Evolutionary conservation across 345 rosid genomes (phyloP).

Genomic region (Euclidium syriacum): DNA sequence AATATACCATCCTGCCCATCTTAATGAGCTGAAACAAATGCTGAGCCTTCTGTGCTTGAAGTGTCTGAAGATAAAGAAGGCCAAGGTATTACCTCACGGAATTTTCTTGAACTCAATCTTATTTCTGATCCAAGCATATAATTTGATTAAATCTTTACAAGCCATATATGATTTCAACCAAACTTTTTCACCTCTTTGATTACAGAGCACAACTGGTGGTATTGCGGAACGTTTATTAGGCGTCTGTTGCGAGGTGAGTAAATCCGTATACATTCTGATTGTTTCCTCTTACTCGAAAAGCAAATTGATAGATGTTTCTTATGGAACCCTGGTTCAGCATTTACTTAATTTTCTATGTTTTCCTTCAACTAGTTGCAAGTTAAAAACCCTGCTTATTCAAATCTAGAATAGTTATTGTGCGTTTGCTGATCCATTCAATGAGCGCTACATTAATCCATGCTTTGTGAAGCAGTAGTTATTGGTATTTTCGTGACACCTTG

Average conservation of each 20-base stretch:
- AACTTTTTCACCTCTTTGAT: conserved; percentile 34
- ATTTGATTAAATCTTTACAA: neutral
- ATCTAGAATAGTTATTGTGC: neutral
- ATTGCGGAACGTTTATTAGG: conserved; percentile 63
- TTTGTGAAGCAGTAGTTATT: neutral
- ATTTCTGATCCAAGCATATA: neutral
- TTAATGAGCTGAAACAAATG: conserved; percentile 66
- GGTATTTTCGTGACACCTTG: neutral
- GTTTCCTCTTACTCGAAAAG: conserved; percentile 3
- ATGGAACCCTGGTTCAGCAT: neutral
- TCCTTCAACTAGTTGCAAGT: conserved; percentile 11
- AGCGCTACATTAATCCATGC: neutral
- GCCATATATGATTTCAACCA: neutral
- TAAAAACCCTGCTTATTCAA: neutral
- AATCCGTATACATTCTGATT: conserved; percentile 8
- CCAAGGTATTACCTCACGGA: conserved; percentile 45
- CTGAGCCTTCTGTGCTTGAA: conserved; percentile 78
- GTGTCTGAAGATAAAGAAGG: conserved; percentile 72
- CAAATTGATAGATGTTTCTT: neutral
- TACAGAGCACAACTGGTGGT: conserved; percentile 49
- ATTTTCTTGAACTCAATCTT: neutral
- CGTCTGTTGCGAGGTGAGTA: conserved; percentile 81
- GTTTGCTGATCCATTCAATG: conserved; percentile 3
- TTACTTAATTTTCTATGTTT: conserved; percentile 3
- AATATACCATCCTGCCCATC: conserved; percentile 84